A percentile compares a stretch with the other conserved stretches of the same genome.
phyloP scores from a whole-genome alignment of 148 eudicot species.

The Euryodendron excelsum region DNA sequence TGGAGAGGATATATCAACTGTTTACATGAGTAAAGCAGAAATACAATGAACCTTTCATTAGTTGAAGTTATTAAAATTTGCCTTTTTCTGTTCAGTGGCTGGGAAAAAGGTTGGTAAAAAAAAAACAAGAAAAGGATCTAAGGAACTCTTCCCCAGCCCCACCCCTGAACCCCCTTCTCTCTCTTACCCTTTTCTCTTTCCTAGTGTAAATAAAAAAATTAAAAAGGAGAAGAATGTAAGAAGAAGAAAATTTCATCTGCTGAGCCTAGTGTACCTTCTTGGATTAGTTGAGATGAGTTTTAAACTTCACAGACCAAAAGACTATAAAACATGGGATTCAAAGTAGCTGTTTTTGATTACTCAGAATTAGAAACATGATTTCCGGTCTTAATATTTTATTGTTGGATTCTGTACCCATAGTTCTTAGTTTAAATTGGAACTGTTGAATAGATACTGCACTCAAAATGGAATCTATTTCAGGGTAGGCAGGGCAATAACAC shows the following conservation, averaged over 20 bases:
- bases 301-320: neutral
- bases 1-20: neutral
- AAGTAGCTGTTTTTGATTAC: neutral
- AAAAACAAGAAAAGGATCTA: neutral
- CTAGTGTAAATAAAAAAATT: neutral
- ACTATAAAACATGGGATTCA: neutral
- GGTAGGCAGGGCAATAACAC: neutral
- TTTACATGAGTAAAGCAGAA: neutral
- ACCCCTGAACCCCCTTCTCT: too few species aligned
- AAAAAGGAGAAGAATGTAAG: neutral
- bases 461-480: neutral
- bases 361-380: neutral
- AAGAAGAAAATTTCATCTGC: neutral
- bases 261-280: neutral
- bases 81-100: neutral
- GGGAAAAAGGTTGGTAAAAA: neutral
- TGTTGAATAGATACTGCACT: neutral
- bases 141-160: neutral
- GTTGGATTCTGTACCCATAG: neutral
- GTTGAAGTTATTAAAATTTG: neutral
- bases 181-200: neutral
- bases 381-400: neutral
- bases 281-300: slow-evolving; percentile 9
- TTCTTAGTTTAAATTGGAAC: neutral
- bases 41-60: neutral